Evolutionary conservation across 2,329 filamentous ascomycete species (phyloP), one percentile per base, ranked within the genome.

Genomic region (Paracamarosporium sp.): DNA sequence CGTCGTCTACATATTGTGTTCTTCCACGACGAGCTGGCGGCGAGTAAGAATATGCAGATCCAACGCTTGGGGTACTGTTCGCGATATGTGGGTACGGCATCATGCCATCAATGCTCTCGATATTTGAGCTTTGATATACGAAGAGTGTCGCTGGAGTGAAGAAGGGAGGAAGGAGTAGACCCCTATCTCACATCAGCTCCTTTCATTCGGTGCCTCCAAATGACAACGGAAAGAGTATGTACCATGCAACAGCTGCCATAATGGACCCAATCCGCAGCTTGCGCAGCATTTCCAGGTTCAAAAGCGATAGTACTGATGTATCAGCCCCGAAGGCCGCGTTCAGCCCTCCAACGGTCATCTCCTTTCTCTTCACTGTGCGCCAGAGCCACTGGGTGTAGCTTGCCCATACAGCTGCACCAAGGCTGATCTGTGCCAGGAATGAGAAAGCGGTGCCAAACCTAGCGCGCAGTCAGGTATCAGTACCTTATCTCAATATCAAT

Each of bases 391-490:
- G 62, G 12, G 59, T 64, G 41, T 60, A 62, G 22, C 44, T 33
- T 4, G 44, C 55, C 62, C 62, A 64, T 2, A 59, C 50, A 43
- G 50, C 52, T 5, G 59, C 48, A 8, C 50, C 48, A 5, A 60
- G 48, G 31, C 40, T 55, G n/a, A 64, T 64, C 33, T 64, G 59
- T 5, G 59, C 40, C 3, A 62, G 24, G 20, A 64, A 64, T 33
- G 59, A 50, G 47, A 59, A 64, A 22, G 62, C 59, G 12, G 62
- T 64, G 15, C 62, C 62, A 35, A 62, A 60, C 38, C 59, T 64
- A 22, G 4, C 13, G 5, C 33, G 6, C 2, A 15, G 27, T 61
- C 25, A 57, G 48, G n/a, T 30, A 15, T 24, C 15, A 12, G 36
- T 13, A 5, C 8, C 22, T 38, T 20, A 36, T 17, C 5, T 13